A percentile compares a stretch with the other conserved stretches of the same genome.
Evolutionary conservation across 768 basidiomycete species (phyloP).

Genomic region (Amanita pallidorosea): DNA sequence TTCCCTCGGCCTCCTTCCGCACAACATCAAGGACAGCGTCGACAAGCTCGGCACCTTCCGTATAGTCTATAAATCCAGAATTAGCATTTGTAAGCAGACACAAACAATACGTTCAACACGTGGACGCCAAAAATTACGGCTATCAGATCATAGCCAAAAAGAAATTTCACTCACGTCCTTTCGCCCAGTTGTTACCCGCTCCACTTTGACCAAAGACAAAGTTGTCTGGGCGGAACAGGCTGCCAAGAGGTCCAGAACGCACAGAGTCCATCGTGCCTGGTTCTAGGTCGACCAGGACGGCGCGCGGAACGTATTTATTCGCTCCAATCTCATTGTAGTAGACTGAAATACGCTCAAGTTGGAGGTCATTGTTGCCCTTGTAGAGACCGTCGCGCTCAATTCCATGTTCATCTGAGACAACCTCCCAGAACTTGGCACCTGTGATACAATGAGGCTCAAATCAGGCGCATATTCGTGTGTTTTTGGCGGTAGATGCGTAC

Average conservation of each 20-base stretch:
- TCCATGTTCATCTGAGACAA: constrained; percentile 96
- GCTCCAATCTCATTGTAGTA: constrained; percentile 96
- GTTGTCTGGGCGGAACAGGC: constrained; percentile 95
- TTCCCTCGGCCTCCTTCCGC: constrained; percentile 96
- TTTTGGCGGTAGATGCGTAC: constrained; percentile 32
- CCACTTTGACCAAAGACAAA: constrained; percentile 97
- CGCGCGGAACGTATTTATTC: constrained; percentile 98
- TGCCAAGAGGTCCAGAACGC: constrained; percentile 81
- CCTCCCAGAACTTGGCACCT: constrained; percentile 98
- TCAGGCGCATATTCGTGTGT: constrained; percentile 8
- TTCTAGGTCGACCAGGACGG: constrained; percentile 95
- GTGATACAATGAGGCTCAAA: constrained; percentile 6
- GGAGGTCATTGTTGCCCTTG: constrained; percentile 89
- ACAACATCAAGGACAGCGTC: constrained; percentile 98
- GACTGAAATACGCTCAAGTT: constrained; percentile 94
- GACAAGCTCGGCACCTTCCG: constrained; percentile 96
- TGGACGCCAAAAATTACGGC: not conserved
- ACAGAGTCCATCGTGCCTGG: constrained; percentile 95
- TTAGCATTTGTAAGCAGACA: constrained; percentile 3
- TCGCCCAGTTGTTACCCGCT: constrained; percentile 99
- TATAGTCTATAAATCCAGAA: constrained; percentile 50
- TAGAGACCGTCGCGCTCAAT: constrained; percentile 90
- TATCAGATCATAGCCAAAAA: constrained; percentile 3
- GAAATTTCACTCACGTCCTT: constrained; percentile 72
- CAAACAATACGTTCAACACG: constrained; percentile 10